Conservation (phyloP, 352 stramenopile genomes). For the Phytophthora melonis region DNA sequence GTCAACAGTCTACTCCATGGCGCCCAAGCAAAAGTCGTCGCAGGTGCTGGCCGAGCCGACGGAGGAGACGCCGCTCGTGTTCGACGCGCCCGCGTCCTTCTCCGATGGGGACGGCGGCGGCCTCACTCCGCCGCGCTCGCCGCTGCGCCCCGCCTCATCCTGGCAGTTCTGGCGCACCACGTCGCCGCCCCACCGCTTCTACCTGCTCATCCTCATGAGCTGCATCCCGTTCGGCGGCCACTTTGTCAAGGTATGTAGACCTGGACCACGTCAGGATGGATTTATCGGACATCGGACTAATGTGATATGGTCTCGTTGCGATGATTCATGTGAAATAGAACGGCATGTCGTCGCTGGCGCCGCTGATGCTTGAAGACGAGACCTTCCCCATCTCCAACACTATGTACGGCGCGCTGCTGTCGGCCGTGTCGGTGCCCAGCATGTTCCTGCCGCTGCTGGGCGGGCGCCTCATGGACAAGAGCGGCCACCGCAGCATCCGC, state of each 20-base stretch:
- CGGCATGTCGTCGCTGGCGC: slow-evolving; percentile 82
- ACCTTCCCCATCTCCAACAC: slow-evolving; percentile 85
- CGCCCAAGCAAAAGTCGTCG: slow-evolving; percentile 37
- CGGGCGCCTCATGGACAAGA: slow-evolving; percentile 83
- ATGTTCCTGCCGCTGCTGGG: slow-evolving; percentile 87
- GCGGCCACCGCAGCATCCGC: slow-evolving; percentile 73
- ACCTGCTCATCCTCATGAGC: slow-evolving; percentile 85
- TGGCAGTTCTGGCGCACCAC: slow-evolving; percentile 84
- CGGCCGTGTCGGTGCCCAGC: slow-evolving; percentile 82
- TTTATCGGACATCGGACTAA: not conserved
- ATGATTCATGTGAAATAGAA: slow-evolving; percentile 46
- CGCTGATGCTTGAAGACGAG: slow-evolving; percentile 73
- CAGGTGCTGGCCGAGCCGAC: slow-evolving; percentile 15
- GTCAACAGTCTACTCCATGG: slow-evolving; percentile 21
- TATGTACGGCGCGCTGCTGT: slow-evolving; percentile 87
- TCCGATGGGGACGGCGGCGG: slow-evolving; percentile 42
- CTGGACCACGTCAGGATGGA: not conserved
- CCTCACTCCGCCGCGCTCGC: slow-evolving; percentile 28
- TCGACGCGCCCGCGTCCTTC: slow-evolving; percentile 1
- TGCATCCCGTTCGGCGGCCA: slow-evolving; percentile 87
- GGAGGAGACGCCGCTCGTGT: slow-evolving; percentile 49
- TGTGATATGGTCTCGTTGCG: not conserved
- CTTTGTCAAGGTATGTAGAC: slow-evolving; percentile 76
- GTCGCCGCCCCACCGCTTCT: slow-evolving; percentile 78
- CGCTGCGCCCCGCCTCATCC: slow-evolving; percentile 47